Percentiles rank a stretch among this genome's conserved stretches.
phyloP scores from a whole-genome alignment of 202 grass and related monocot species.

The Miscanthus sacchariflorus region DNA sequence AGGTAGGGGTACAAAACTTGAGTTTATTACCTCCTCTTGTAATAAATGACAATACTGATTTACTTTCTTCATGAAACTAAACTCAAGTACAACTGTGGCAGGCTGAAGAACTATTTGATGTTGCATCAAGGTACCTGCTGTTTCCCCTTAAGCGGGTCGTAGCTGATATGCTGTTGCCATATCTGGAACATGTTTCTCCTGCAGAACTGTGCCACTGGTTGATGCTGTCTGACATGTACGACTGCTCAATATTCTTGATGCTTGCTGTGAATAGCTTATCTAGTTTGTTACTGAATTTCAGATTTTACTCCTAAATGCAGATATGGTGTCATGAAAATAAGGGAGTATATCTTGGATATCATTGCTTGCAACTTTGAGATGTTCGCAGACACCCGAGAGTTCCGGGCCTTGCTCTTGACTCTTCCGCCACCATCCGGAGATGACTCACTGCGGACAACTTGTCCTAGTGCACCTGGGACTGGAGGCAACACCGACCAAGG shows the following conservation, averaged over 20 bases:
- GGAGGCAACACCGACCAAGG: slow-evolving; percentile 61
- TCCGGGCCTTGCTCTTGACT: slow-evolving; percentile 83
- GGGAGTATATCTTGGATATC: slow-evolving; percentile 88
- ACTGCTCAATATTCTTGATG: slow-evolving; percentile 11
- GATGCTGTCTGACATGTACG: slow-evolving; percentile 92
- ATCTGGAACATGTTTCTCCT: slow-evolving; percentile 69
- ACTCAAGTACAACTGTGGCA: slow-evolving; percentile 37
- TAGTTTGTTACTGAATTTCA: slow-evolving; percentile 10
- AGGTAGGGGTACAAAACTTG: slow-evolving; percentile 50
- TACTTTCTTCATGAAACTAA: background rate
- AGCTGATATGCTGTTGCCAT: slow-evolving; percentile 75
- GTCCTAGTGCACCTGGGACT: slow-evolving; percentile 70
- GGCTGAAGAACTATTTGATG: slow-evolving; percentile 98
- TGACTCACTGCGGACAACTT: slow-evolving; percentile 66
- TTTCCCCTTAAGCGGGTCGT: slow-evolving; percentile 88
- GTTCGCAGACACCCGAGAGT: slow-evolving; percentile 70
- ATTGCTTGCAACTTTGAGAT: slow-evolving; percentile 93
- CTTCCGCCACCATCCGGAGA: slow-evolving; percentile 79
- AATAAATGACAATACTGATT: background rate
- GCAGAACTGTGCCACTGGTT: slow-evolving; percentile 93
- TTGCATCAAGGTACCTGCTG: slow-evolving; percentile 89
- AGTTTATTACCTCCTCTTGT: slow-evolving; percentile 8
- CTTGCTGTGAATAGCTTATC: background rate
- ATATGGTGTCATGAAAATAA: slow-evolving; percentile 85
- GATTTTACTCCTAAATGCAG: slow-evolving; percentile 53